These are phyloP conservation scores for Rhododendron simsii DNA, from an alignment of 148 eudicot genomes.

Conservation along the genomic window DNA sequence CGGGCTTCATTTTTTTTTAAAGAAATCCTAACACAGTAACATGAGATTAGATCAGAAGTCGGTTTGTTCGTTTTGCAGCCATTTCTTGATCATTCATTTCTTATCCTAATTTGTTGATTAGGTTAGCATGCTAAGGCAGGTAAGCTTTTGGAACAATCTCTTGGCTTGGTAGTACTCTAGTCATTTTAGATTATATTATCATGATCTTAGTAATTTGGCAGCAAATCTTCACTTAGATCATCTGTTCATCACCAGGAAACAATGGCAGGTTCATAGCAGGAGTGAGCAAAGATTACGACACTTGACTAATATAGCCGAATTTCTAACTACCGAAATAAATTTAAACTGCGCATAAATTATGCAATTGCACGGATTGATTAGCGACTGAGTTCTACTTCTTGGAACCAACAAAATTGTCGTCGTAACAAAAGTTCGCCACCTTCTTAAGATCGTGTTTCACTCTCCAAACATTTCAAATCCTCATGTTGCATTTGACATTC, in stretches of 20 bases:
- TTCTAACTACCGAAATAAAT: not conserved
- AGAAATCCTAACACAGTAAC: too few relatives aligned
- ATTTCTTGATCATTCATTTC: not conserved
- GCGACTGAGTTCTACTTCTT: not conserved
- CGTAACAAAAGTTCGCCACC: not conserved
- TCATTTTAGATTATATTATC: not conserved
- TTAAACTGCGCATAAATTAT: not conserved
- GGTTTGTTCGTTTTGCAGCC: not conserved
- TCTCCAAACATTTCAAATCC: not conserved
- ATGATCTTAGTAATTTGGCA: not conserved
- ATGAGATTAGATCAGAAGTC: not conserved
- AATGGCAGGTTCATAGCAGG: not conserved
- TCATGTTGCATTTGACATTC: not conserved
- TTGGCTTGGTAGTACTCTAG: not conserved
- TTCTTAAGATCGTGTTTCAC: not conserved
- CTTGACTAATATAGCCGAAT: not conserved
- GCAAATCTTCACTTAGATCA: slow-evolving; percentile 13
- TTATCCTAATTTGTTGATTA: not conserved
- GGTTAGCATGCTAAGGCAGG: not conserved
- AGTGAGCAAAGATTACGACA: slow-evolving; percentile 5
- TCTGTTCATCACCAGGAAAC: not conserved
- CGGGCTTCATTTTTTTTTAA: not conserved
- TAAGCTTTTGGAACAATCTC: not conserved
- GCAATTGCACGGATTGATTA: not conserved
- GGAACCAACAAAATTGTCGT: not conserved